Percentiles rank a stretch among this genome's conserved stretches.
phyloP scores from a whole-genome alignment of 345 rosid genomes.

The Triadica sebifera region DNA sequence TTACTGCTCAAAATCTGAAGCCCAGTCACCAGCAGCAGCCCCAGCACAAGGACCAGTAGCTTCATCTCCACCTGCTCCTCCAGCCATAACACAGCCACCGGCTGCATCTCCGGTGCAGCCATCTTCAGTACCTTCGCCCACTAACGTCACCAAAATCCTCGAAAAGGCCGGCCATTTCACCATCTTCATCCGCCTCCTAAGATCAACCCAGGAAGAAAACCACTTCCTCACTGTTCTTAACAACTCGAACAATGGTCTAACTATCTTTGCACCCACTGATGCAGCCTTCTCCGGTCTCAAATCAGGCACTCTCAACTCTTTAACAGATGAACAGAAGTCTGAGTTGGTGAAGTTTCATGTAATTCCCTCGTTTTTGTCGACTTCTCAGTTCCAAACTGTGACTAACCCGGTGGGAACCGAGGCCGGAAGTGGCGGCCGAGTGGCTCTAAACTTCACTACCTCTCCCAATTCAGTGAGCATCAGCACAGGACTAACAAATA shows the following conservation, averaged over 20 bases:
- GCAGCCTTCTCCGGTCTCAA: slow-evolving; percentile 19
- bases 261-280: slow-evolving; percentile 28
- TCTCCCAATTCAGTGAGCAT: slow-evolving; percentile 36
- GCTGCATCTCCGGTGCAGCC: slow-evolving; percentile 16
- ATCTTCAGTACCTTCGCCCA: slow-evolving; percentile 19
- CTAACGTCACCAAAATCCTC: slow-evolving; percentile 22
- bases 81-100: slow-evolving; percentile 1
- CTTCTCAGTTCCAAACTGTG: slow-evolving; percentile 32
- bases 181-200: slow-evolving; percentile 22
- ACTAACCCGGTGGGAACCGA: slow-evolving; percentile 25
- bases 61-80: slow-evolving; percentile 1
- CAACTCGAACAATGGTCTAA: slow-evolving; percentile 28
- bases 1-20: background rate
- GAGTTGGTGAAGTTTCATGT: slow-evolving; percentile 27
- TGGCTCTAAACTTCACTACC: slow-evolving; percentile 19
- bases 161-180: slow-evolving; percentile 28
- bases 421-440: slow-evolving; percentile 21
- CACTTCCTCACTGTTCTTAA: slow-evolving; percentile 26
- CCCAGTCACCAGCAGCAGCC: slow-evolving; percentile 21
- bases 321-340: slow-evolving; percentile 24
- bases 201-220: slow-evolving; percentile 23
- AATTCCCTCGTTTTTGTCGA: slow-evolving; percentile 24
- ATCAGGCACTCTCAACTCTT: slow-evolving; percentile 25
- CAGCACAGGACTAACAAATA: slow-evolving; percentile 41
- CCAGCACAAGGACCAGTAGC: slow-evolving; percentile 13